Evolutionary conservation across 2,329 filamentous ascomycete genomes (phyloP), one percentile per base, ranked within the genome.

Genomic region (Davidsoniella virescens): DNA sequence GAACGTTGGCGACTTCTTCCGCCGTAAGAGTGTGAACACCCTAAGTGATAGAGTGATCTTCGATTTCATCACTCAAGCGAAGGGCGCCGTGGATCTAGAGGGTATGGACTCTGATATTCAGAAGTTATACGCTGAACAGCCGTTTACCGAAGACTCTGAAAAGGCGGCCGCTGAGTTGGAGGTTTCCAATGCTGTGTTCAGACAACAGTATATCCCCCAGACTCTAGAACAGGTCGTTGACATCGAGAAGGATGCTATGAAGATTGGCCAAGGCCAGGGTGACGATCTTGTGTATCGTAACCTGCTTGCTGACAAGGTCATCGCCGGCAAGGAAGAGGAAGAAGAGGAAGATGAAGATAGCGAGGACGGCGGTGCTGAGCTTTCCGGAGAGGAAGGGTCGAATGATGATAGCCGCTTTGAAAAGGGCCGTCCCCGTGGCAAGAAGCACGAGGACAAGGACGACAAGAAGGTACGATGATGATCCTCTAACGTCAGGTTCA

Each of bases 191-290:
- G 85, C 92, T 56, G 92, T 96, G 5, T 98, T 95, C 69, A 77
- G 90, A 59, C 84, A 94, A 59, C 87, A 95, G 63, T 98, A 93
- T 64, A 96, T 98, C 48, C 92, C 92, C 0, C 88, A 94, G 64
- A 96, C 85, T 0, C 72, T 98, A 41, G 85, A 96, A 57, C 87
- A 98, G 61, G 90, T 98, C 4, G 95, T 95, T 64, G 88, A 98
- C 62, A 80, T 94, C 47, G 92, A 96, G 65, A 82, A 88, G 57
- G 92, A 96, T 57, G 85, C 80, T 2, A 81, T 86, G 58, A 80
- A 80, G 62, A 75, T 94, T 18, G 76, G 76, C 6, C 72, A 78
- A 41, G 87, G 87, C 4, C 73, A 83, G 55, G 84, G 81, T 17
- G 75, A 78, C 10, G 78, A 83, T n/a, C 71, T 95, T 0, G 78